Conservation (phyloP, 1,284 basidiomycete genomes). For the Neotropicomus parvogracilis region DNA sequence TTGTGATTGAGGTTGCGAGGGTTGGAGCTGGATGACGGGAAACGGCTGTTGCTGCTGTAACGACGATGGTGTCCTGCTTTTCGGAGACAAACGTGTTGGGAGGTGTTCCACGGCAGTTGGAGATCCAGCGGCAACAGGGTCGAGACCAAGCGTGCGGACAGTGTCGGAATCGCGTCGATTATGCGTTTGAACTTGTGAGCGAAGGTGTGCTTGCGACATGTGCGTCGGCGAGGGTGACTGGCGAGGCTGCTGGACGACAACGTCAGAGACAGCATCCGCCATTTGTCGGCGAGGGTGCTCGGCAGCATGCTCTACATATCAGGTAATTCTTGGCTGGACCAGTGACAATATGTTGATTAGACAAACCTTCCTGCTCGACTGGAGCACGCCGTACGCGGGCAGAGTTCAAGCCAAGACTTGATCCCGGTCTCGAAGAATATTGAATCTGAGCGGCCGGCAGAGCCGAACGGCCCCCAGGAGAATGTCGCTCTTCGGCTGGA, state of each 20-base stretch:
- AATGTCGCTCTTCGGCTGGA: slow-evolving; percentile 27
- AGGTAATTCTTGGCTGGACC: slow-evolving; percentile 10
- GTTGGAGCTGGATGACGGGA: slow-evolving; percentile 27
- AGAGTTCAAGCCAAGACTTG: slow-evolving; percentile 44
- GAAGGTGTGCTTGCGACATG: slow-evolving; percentile 31
- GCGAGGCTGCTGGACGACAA: slow-evolving; percentile 34
- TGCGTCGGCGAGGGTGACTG: slow-evolving; percentile 56
- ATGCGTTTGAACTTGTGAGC: slow-evolving; percentile 39
- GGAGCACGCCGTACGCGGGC: slow-evolving; percentile 34
- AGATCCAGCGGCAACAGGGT: slow-evolving; percentile 30
- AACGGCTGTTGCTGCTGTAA: slow-evolving; percentile 31
- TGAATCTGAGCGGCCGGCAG: slow-evolving; percentile 36
- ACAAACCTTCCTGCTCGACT: slow-evolving; percentile 39
- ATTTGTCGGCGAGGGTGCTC: slow-evolving; percentile 19
- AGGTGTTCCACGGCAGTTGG: slow-evolving; percentile 41
- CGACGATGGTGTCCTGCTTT: slow-evolving; percentile 18
- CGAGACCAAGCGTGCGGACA: slow-evolving; percentile 44
- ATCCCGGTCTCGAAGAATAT: slow-evolving; percentile 47
- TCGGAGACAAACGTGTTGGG: slow-evolving; percentile 25
- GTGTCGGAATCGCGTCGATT: slow-evolving; percentile 73
- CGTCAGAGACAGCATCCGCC: slow-evolving; percentile 17
- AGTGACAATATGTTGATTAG: slow-evolving; percentile 12
- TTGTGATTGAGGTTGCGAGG: slow-evolving; percentile 23
- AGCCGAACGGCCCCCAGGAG: slow-evolving; percentile 30
- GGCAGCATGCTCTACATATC: slow-evolving; percentile 28